Conservation (phyloP, 2,329 filamentous ascomycete genomes). For the Fusarium acutatum region DNA sequence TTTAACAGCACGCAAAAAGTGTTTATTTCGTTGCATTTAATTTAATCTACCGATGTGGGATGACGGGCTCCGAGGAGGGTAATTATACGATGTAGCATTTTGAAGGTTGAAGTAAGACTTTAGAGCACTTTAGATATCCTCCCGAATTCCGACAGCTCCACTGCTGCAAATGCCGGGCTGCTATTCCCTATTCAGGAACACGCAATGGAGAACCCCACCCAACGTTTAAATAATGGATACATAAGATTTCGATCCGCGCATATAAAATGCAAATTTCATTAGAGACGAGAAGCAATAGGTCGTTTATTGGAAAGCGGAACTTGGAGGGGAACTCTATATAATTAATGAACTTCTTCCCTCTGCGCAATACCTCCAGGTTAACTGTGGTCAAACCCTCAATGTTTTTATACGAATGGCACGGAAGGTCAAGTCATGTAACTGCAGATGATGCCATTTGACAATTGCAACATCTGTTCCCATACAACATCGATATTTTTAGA, state of each 20-base stretch:
- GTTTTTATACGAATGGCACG: fast-evolving
- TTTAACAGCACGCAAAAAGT: neutral
- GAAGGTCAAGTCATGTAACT: neutral
- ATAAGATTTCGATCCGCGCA: neutral
- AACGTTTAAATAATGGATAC: neutral
- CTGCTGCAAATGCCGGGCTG: neutral
- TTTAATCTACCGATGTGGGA: neutral
- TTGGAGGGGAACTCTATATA: neutral
- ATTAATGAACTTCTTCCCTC: neutral
- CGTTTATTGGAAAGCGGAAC: neutral
- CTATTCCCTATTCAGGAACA: neutral
- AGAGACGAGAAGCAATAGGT: neutral
- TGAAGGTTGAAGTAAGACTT: neutral
- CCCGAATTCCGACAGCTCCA: too few species aligned
- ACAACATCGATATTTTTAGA: neutral
- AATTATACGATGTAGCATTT: neutral
- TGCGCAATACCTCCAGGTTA: fast-evolving
- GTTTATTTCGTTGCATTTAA: neutral
- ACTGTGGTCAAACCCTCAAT: too few species aligned
- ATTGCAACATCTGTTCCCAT: fast-evolving
- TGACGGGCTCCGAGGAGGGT: neutral
- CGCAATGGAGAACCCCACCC: neutral
- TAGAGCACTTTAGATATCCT: too few species aligned
- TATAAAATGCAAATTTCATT: neutral
- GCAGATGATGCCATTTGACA: neutral